phyloP scores from a whole-genome alignment of 2,329 filamentous ascomycete species.

The Erysiphe neolycopersici region DNA sequence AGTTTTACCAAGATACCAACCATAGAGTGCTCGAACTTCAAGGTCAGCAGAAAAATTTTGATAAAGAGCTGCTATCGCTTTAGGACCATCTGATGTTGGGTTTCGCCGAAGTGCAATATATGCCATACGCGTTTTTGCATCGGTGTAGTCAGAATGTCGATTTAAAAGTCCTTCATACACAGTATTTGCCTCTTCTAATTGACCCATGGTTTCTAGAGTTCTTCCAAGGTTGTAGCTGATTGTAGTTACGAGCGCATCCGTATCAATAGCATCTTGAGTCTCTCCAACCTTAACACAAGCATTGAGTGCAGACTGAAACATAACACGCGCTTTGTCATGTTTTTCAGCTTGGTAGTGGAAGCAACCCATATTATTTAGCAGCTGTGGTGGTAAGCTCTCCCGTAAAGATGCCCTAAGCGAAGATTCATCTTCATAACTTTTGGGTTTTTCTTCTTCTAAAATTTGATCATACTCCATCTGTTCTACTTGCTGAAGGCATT shows the following conservation, averaged over 20 bases:
- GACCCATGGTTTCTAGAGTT: conserved; percentile 66
- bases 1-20: conserved; percentile 74
- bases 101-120: conserved; percentile 68
- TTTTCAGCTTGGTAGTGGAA: conserved; percentile 81
- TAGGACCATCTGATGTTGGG: conserved; percentile 64
- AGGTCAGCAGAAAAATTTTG: conserved; percentile 62
- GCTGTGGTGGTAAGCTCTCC: conserved; percentile 59
- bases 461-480: conserved; percentile 66
- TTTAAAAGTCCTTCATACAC: conserved; percentile 69
- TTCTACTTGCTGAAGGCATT: conserved; percentile 79
- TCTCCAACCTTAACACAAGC: conserved; percentile 64
- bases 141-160: conserved; percentile 75
- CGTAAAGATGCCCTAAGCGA: conserved; percentile 35
- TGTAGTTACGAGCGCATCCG: conserved; percentile 75
- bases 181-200: conserved; percentile 58
- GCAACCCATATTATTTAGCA: conserved; percentile 92
- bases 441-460: conserved; percentile 37
- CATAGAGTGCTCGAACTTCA: conserved; percentile 77
- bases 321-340: conserved; percentile 49
- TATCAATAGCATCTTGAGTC: conserved; percentile 50
- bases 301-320: conserved; percentile 78
- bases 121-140: conserved; percentile 65
- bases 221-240: conserved; percentile 92
- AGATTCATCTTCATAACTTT: conserved; percentile 30
- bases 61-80: conserved; percentile 63